Percentiles rank a stretch among this genome's conserved stretches.
These are phyloP conservation scores for Russula ochroleuca DNA, from an alignment of 768 basidiomycete species.

Conservation along the genomic window DNA sequence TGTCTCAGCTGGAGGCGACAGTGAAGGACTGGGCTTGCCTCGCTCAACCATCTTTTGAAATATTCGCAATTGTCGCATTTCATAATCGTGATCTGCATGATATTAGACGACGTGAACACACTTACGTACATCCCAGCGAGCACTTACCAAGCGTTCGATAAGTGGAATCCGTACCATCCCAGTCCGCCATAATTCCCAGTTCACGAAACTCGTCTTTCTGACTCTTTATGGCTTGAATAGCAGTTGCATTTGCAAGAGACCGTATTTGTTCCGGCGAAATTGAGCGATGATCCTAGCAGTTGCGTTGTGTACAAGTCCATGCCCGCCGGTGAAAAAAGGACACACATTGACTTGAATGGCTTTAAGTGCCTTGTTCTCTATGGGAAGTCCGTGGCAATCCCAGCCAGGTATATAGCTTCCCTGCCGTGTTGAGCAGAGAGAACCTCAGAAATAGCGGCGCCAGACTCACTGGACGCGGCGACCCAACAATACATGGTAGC, in stretches of 20 bases:
- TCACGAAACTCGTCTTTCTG: conserved; percentile 78
- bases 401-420: conserved; percentile 89
- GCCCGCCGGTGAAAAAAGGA: conserved; percentile 3
- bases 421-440: conserved; percentile 7
- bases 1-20: not conserved
- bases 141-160: conserved; percentile 81
- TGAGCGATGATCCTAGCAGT: conserved; percentile 47
- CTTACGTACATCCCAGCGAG: not conserved
- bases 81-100: conserved; percentile 71
- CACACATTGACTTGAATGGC: conserved; percentile 55
- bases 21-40: conserved; percentile 41
- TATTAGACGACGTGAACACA: not conserved
- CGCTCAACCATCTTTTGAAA: conserved; percentile 87
- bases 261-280: conserved; percentile 64
- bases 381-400: conserved; percentile 98
- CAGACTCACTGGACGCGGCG: conserved; percentile 72
- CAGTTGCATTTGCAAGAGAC: conserved; percentile 63
- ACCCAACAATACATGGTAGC: conserved; percentile 78
- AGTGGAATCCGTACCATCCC: conserved; percentile 56
- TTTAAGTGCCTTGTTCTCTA: conserved; percentile 89
- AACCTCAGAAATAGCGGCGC: conserved; percentile 11
- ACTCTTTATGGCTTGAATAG: conserved; percentile 62
- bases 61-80: conserved; percentile 79
- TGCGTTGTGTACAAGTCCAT: not conserved
- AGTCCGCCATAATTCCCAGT: conserved; percentile 91